Conservation (phyloP, 2,329 filamentous ascomycete species). For the Cucurbitaria berberidis region DNA sequence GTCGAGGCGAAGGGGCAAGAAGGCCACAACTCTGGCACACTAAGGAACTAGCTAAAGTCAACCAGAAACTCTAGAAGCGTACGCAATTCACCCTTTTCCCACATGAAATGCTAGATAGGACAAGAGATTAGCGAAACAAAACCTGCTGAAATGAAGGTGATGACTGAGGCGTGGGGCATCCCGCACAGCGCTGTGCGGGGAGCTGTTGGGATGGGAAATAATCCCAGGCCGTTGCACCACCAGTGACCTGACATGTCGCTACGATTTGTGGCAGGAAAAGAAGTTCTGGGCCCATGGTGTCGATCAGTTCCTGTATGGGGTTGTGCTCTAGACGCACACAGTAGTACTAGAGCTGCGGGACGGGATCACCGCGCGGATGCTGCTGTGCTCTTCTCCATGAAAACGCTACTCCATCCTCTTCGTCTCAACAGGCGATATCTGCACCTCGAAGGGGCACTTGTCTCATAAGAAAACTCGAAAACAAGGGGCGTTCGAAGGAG, state of each 20-base stretch:
- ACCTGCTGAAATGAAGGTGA: conserved; percentile 22
- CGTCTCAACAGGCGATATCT: conserved; percentile 7
- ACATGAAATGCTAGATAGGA: conserved; percentile 10
- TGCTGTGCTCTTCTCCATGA: conserved; percentile 8
- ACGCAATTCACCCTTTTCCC: conserved; percentile 15
- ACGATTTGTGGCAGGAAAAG: neutral
- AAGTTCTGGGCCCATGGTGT: conserved; percentile 12
- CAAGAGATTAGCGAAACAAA: conserved; percentile 34
- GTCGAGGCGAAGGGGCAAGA: conserved; percentile 12
- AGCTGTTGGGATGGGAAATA: conserved; percentile 4
- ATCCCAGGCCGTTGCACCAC: conserved; percentile 22
- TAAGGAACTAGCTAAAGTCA: conserved; percentile 7
- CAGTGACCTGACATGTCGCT: conserved; percentile 11
- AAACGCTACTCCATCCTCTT: conserved; percentile 12
- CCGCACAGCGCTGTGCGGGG: conserved; percentile 2
- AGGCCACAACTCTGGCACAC: neutral
- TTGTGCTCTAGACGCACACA: conserved; percentile 10
- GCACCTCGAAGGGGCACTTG: neutral
- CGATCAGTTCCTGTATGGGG: conserved; percentile 25
- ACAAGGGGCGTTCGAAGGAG: no score
- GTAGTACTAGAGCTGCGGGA: conserved; percentile 4
- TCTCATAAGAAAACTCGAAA: no score
- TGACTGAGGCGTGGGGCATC: conserved; percentile 13
- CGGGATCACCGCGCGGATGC: conserved; percentile 11
- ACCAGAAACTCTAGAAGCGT: conserved; percentile 5